Percentiles rank a stretch among this genome's conserved stretches.
Conservation (phyloP, 2,329 filamentous ascomycete species). For the Onygenales sp. region DNA sequence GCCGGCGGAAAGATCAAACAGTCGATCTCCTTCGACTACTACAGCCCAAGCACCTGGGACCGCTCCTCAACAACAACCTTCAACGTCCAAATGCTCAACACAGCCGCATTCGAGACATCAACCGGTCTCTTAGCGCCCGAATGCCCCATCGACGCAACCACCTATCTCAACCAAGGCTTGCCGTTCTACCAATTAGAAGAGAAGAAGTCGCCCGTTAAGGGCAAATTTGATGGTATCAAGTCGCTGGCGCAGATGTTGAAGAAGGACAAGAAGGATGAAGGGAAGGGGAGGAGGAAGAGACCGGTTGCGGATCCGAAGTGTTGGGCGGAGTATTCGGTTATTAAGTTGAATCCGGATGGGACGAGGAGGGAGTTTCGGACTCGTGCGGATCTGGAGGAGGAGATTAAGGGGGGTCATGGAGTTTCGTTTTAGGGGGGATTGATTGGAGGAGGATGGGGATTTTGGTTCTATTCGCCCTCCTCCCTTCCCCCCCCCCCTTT, state of each 20-base stretch:
- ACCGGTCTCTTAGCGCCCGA: slow-evolving; percentile 27
- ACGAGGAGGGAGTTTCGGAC: not conserved
- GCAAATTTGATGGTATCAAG: not conserved
- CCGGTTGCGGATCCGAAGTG: not conserved
- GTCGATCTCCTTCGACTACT: slow-evolving; percentile 23
- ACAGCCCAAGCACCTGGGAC: slow-evolving; percentile 22
- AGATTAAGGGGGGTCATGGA: not conserved
- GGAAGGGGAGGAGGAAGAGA: not conserved
- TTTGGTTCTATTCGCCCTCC: no score
- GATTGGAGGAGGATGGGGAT: no score
- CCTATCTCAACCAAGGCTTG: slow-evolving; percentile 23
- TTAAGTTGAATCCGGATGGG: not conserved
- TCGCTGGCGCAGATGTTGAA: not conserved
- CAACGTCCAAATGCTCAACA: slow-evolving; percentile 15
- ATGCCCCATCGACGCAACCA: slow-evolving; percentile 25
- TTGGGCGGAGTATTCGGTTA: not conserved
- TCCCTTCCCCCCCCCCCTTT: no score
- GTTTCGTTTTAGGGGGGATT: not conserved
- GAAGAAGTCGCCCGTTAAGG: not conserved
- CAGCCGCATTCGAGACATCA: slow-evolving; percentile 14
- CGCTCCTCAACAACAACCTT: slow-evolving; percentile 13
- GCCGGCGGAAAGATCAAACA: slow-evolving; percentile 35
- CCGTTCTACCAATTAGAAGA: slow-evolving; percentile 30
- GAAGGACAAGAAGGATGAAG: not conserved
- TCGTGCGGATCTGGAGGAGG: not conserved